Evolutionary conservation across 176 grass and related monocot genomes (phyloP), one percentile per base, ranked within the genome.

Genomic region (Musa acuminata): DNA sequence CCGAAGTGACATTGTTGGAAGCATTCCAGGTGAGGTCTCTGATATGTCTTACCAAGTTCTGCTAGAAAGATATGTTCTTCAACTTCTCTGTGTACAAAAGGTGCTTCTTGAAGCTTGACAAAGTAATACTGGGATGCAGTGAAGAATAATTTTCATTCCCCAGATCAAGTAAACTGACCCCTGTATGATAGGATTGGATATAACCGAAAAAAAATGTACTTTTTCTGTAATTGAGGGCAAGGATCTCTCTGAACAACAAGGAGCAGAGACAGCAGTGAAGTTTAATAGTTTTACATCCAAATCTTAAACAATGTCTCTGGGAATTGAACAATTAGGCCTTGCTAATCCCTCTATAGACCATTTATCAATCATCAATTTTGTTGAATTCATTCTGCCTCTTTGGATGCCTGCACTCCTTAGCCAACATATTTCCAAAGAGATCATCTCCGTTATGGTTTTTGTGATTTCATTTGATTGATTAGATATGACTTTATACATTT

Each of bases 61-160:
- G 64, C 63, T 79, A 52, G 58, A 86, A 62, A 83, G 75, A 52
- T 79, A 79, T 50, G 64, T 83, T 72, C 71, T 83, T 83, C 71
- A 72, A 54, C 55, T 82, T 66, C 62, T 79, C 10, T 71, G 74
- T 70, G 83, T 86, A 35, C 71, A 76, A 64, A 83, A 71, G 11
- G 75, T 82, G 23, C 70, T 79, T 64, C 53, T 79, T 48, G 64
- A 76, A 80, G 76, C 75, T 71, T 76, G 69, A 13, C 64, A 52
- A 50, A 85, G 51, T 59, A 85, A 9, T 19, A 17, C 14, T 43
- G 35, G 8, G 1, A 35, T 21, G 22, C 11, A 11, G 24, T 9
- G 49, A 21, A 49, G 26, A 21, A 1, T 72, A 24, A 14, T 69
- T 16, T 19, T 43, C 49, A 19, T 16, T 70, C 67, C 48, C 50